Percentiles rank a stretch among this genome's conserved stretches.
Evolutionary conservation across 2,329 filamentous ascomycete genomes (phyloP).

Genomic region (Aspergillus amoenus): DNA sequence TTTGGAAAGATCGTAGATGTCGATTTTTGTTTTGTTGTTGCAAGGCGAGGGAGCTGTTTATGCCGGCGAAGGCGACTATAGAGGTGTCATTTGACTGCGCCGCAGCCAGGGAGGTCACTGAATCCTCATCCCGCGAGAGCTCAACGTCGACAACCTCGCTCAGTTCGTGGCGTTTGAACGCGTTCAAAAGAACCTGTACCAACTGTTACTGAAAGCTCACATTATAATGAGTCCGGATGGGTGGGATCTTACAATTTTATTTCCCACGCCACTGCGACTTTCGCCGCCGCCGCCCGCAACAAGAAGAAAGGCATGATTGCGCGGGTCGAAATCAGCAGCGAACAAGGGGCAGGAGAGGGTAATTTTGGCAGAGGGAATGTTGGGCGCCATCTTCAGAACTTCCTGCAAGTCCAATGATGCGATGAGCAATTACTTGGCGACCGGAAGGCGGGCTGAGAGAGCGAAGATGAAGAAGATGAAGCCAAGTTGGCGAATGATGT

Average conservation of each 20-base stretch:
- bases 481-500: conserved; percentile 12
- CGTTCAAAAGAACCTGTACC: conserved; percentile 67
- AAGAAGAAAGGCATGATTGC: conserved; percentile 71
- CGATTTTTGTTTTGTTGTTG: conserved; percentile 75
- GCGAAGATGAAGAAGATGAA: conserved; percentile 17
- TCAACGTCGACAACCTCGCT: conserved; percentile 70
- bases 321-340: conserved; percentile 82
- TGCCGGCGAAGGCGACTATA: conserved; percentile 67
- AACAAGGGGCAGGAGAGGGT: conserved; percentile 81
- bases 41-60: conserved; percentile 76
- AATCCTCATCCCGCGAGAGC: conserved; percentile 82
- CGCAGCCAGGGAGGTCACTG: conserved; percentile 76
- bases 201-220: neutral
- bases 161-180: conserved; percentile 63
- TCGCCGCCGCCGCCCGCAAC: conserved; percentile 87
- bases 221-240: neutral
- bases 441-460: conserved; percentile 1
- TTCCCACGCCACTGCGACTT: conserved; percentile 75
- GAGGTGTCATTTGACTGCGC: conserved; percentile 58
- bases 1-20: conserved; percentile 75
- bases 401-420: conserved; percentile 1
- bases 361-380: conserved; percentile 54
- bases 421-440: conserved; percentile 6
- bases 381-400: conserved; percentile 37
- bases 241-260: conserved; percentile 69